Evolutionary conservation across 2,329 filamentous ascomycete species (phyloP).

Genomic region (Xylariaceae sp.): DNA sequence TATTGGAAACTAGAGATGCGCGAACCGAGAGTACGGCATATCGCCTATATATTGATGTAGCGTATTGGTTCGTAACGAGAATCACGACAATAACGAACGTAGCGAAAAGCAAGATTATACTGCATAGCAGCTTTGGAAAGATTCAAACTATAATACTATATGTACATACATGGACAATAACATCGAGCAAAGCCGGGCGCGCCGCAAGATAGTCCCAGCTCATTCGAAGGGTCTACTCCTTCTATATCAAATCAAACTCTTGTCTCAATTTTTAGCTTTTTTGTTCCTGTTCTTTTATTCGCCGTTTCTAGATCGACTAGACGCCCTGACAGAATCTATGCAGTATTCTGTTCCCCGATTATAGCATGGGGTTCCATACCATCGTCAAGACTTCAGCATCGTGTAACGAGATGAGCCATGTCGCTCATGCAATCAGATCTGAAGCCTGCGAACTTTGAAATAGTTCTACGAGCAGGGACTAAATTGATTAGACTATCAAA

Average conservation of each 20-base stretch:
- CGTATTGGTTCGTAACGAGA: neutral
- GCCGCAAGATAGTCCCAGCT: slow-evolving; percentile 4
- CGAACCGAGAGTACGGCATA: neutral
- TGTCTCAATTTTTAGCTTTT: too few species aligned
- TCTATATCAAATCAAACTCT: neutral
- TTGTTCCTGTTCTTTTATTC: too few species aligned
- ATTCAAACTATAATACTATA: neutral
- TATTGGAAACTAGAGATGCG: neutral
- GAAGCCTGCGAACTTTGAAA: too few species aligned
- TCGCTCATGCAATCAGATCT: too few species aligned
- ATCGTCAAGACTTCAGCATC: too few species aligned
- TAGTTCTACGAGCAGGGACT: too few species aligned
- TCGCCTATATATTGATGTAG: neutral
- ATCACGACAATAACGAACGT: neutral
- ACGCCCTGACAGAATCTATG: too few species aligned
- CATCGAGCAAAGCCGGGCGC: neutral
- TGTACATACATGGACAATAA: neutral
- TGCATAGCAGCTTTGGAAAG: neutral
- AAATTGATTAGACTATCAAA: too few species aligned
- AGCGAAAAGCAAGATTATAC: neutral
- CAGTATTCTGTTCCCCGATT: too few species aligned
- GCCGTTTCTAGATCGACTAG: too few species aligned
- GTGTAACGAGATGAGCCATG: too few species aligned
- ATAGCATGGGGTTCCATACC: too few species aligned
- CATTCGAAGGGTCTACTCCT: neutral